These are phyloP conservation scores for Raphanus hybrid DNA, from an alignment of 441 rosid species.

Conservation along the genomic window DNA sequence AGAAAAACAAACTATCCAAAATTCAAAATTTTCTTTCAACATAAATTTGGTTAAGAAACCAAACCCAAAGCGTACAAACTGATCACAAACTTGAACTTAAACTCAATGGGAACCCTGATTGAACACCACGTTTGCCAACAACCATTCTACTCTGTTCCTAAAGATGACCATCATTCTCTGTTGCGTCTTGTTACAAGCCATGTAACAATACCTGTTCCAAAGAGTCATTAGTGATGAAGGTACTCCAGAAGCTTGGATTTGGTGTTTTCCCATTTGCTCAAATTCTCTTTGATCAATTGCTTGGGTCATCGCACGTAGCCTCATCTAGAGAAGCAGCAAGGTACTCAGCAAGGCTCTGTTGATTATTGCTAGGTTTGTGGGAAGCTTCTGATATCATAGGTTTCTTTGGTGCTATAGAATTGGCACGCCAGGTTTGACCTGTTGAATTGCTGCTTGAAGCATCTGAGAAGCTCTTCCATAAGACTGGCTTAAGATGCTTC, in stretches of 20 bases:
- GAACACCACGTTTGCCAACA: constrained; percentile 6
- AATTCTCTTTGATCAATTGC: constrained; percentile 35
- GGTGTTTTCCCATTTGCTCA: constrained; percentile 1
- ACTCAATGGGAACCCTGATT: background rate
- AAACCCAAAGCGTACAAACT: background rate
- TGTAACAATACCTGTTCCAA: constrained; percentile 17
- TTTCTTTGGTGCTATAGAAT: constrained; percentile 54
- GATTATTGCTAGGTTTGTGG: constrained; percentile 46
- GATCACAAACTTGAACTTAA: background rate
- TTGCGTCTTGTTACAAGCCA: background rate
- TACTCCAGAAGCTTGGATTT: constrained; percentile 13
- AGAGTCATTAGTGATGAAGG: background rate
- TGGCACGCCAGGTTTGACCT: constrained; percentile 61
- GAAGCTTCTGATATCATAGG: constrained; percentile 54
- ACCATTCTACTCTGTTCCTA: background rate
- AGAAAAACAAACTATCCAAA: background rate
- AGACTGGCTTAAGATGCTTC: constrained; percentile 60
- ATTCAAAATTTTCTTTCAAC: background rate
- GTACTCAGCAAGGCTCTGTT: constrained; percentile 76
- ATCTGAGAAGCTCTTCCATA: constrained; percentile 53
- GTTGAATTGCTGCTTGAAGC: constrained; percentile 37
- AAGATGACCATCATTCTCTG: constrained; percentile 11
- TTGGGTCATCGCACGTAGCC: constrained; percentile 47
- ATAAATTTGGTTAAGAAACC: background rate
- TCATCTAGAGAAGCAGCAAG: constrained; percentile 80